Evolutionary conservation across 2,329 filamentous ascomycete genomes (phyloP).

Genomic region (Cladophialophora psammophila): DNA sequence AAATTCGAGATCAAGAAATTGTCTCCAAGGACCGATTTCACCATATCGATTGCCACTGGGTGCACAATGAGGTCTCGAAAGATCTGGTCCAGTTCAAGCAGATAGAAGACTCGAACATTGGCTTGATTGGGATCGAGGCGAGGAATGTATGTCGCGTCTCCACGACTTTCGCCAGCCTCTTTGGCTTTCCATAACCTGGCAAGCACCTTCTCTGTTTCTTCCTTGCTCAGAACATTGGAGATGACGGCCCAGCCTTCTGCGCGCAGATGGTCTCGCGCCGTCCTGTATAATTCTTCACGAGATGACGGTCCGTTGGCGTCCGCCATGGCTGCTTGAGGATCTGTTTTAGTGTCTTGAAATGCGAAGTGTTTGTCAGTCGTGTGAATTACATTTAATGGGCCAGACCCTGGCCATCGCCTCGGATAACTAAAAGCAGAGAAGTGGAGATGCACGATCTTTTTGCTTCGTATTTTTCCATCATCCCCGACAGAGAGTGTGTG

Average conservation of each 20-base stretch:
- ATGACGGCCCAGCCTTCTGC: constrained; percentile 43
- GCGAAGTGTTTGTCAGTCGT: not conserved
- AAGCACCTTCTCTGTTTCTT: constrained; percentile 36
- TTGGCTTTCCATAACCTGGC: constrained; percentile 42
- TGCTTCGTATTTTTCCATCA: not conserved
- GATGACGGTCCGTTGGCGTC: not conserved
- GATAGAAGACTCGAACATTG: constrained; percentile 46
- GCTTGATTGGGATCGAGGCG: constrained; percentile 43
- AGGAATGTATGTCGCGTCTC: constrained; percentile 41
- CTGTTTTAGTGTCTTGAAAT: not conserved
- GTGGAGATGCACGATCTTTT: not conserved
- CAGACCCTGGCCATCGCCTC: not conserved
- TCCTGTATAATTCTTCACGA: not conserved
- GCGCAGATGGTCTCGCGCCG: constrained; percentile 31
- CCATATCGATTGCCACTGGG: constrained; percentile 43
- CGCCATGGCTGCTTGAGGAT: not conserved
- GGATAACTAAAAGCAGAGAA: not conserved
- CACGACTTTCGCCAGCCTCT: constrained; percentile 38
- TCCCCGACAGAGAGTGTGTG: not conserved
- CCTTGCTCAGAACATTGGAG: constrained; percentile 40
- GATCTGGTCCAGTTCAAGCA: constrained; percentile 44
- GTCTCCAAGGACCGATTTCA: constrained; percentile 43
- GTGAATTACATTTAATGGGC: not conserved
- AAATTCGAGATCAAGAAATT: constrained; percentile 48
- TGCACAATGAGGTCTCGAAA: constrained; percentile 44